Conservation (phyloP, 805 yeast species). For the Henningerozyma blattae region DNA sequence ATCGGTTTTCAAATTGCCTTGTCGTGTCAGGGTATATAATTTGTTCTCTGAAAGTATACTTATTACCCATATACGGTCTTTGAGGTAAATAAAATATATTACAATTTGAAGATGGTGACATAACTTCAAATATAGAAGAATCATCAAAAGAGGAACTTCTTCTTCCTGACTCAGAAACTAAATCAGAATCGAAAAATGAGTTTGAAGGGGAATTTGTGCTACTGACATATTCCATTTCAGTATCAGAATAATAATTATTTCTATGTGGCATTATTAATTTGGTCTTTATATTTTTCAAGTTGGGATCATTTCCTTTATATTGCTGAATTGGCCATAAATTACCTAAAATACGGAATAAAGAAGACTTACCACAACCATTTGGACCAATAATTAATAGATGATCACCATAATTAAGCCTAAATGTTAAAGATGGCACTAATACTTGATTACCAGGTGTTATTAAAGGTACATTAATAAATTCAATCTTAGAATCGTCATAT, state of each 20-base stretch:
- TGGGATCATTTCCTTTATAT: slow-evolving; percentile 50
- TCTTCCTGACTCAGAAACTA: too few species aligned
- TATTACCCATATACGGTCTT: slow-evolving; percentile 69
- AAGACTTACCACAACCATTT: slow-evolving; percentile 92
- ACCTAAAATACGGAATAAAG: slow-evolving; percentile 79
- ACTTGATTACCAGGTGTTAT: slow-evolving; percentile 77
- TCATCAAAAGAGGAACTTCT: too few species aligned
- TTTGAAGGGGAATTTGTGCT: background rate
- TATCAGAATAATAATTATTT: slow-evolving; percentile 26
- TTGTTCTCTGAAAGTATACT: slow-evolving; percentile 64
- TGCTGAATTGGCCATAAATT: slow-evolving; percentile 81
- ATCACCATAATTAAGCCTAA: slow-evolving; percentile 68
- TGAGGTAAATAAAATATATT: slow-evolving; percentile 81
- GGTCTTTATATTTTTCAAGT: slow-evolving; percentile 31
- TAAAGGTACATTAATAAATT: slow-evolving; percentile 66
- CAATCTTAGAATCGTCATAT: slow-evolving; percentile 47
- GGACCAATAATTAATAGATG: slow-evolving; percentile 89
- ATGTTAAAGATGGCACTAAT: slow-evolving; percentile 51
- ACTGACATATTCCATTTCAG: slow-evolving; percentile 2
- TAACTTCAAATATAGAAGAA: background rate
- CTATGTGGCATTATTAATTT: slow-evolving; percentile 22
- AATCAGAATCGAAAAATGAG: too few species aligned
- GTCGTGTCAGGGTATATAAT: slow-evolving; percentile 76
- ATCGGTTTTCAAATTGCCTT: slow-evolving; percentile 36
- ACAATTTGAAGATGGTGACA: too few species aligned